Percentiles rank a stretch among this genome's conserved stretches.
These are phyloP conservation scores for Suhomyces coccinellae DNA, from an alignment of 1,139 yeast genomes.

Conservation along the genomic window DNA sequence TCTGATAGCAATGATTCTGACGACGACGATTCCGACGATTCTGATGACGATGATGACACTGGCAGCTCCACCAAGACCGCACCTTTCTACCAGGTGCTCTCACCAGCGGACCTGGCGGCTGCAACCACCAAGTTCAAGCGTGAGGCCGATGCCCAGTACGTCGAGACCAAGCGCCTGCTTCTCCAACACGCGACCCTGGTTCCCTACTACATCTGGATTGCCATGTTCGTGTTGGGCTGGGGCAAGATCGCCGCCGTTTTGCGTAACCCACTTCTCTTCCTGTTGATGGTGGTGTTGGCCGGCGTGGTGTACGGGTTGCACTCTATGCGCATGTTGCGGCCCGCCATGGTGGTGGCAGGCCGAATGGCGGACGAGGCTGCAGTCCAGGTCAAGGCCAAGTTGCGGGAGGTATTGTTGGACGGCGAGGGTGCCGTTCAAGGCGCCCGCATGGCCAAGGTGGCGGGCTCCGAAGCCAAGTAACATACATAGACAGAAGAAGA, in stretches of 20 bases:
- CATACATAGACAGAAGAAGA: background rate
- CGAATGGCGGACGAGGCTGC: constrained; percentile 60
- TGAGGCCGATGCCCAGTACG: constrained; percentile 75
- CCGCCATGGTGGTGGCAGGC: constrained; percentile 61
- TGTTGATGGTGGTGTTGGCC: constrained; percentile 51
- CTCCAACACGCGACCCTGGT: constrained; percentile 71
- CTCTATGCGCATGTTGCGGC: constrained; percentile 71
- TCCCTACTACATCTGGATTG: constrained; percentile 76
- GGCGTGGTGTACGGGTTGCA: constrained; percentile 71
- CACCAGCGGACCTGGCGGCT: constrained; percentile 56
- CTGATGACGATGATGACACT: constrained; percentile 40
- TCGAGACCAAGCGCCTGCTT: constrained; percentile 82
- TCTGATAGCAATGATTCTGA: too few species aligned
- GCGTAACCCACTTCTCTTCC: constrained; percentile 76
- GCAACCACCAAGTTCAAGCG: constrained; percentile 65
- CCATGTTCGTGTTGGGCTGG: constrained; percentile 85
- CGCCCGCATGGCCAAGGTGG: constrained; percentile 6
- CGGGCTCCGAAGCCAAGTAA: background rate
- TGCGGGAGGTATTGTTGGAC: constrained; percentile 50
- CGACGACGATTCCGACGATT: constrained; percentile 34
- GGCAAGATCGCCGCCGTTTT: constrained; percentile 89
- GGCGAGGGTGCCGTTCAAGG: constrained; percentile 19
- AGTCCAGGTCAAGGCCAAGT: constrained; percentile 56
- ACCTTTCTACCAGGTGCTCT: constrained; percentile 58
- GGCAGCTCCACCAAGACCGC: constrained; percentile 38